phyloP scores from a whole-genome alignment of 2,329 filamentous ascomycete species.

The Paecilomyces dactylethromorphus region DNA sequence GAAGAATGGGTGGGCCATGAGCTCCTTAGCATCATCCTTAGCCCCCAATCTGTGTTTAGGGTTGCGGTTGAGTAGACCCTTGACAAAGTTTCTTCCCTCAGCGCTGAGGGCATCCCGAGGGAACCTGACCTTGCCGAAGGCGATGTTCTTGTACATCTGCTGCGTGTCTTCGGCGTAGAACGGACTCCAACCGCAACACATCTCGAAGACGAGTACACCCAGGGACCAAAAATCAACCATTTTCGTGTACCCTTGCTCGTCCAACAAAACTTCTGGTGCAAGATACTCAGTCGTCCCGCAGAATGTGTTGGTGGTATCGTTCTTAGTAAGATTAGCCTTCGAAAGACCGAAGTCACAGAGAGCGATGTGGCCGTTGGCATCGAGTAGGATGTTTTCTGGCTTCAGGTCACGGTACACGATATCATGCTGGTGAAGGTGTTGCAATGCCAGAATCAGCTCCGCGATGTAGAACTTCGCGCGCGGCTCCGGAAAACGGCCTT shows the following conservation, averaged over 20 bases:
- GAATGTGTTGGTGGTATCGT: constrained; percentile 97
- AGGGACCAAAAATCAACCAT: constrained; percentile 99
- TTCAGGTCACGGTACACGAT: constrained; percentile 98
- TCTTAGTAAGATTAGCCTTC: constrained; percentile 94
- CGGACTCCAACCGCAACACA: constrained; percentile 99
- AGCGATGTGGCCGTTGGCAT: constrained; percentile 96
- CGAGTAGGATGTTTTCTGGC: constrained; percentile 92
- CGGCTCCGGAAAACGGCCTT: constrained; percentile 89
- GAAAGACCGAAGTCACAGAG: constrained; percentile 96
- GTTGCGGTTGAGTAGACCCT: constrained; percentile 93
- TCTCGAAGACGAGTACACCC: constrained; percentile 95
- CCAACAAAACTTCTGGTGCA: constrained; percentile 87
- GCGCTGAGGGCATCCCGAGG: constrained; percentile 89
- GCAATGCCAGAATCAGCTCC: constrained; percentile 88
- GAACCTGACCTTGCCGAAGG: constrained; percentile 96
- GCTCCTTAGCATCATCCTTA: constrained; percentile 81
- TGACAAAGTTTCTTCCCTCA: constrained; percentile 96
- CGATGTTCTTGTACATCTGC: constrained; percentile 99
- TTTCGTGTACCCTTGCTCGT: constrained; percentile 97
- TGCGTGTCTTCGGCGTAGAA: constrained; percentile 99
- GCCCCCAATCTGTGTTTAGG: constrained; percentile 92
- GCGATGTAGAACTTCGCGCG: constrained; percentile 98
- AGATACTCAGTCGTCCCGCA: constrained; percentile 98
- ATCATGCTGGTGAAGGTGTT: constrained; percentile 92
- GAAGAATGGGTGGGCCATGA: constrained; percentile 94